Evolutionary conservation across 2,329 filamentous ascomycete genomes (phyloP).

Genomic region (Dothiorella sarmentorum): DNA sequence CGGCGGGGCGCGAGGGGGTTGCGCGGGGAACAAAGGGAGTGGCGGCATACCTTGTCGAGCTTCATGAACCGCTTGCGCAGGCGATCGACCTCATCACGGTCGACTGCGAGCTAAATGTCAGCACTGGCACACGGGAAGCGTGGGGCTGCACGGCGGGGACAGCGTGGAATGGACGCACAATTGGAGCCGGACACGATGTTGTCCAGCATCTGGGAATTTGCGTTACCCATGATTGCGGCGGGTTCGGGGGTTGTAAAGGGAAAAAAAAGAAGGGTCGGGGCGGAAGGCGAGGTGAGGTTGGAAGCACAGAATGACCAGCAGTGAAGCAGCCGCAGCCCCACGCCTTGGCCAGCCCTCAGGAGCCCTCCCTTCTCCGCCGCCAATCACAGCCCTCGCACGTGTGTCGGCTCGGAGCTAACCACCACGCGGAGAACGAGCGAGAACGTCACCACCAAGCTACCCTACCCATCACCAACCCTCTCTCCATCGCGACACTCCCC

Average conservation of each 20-base stretch:
- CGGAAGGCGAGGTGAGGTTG: background rate
- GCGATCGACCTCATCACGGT: constrained; percentile 94
- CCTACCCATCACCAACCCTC: background rate
- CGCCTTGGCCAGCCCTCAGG: constrained; percentile 6
- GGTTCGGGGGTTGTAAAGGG: constrained; percentile 17
- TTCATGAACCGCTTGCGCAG: constrained; percentile 99
- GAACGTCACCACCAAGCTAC: background rate
- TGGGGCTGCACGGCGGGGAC: background rate
- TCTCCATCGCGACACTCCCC: background rate
- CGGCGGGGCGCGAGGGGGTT: background rate
- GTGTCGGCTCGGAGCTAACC: background rate
- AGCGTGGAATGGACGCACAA: constrained; percentile 57
- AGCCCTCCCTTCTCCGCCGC: background rate
- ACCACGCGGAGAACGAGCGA: too few species aligned
- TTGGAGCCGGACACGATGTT: constrained; percentile 96
- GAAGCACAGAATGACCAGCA: background rate
- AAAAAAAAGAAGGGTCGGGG: background rate
- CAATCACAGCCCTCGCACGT: background rate
- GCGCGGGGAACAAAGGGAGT: background rate
- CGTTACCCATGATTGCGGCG: constrained; percentile 48
- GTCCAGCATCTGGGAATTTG: constrained; percentile 72
- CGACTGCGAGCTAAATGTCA: constrained; percentile 58
- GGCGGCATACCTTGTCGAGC: constrained; percentile 76
- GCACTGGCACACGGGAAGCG: constrained; percentile 8
- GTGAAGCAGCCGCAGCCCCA: constrained; percentile 6